A percentile compares a stretch with the other conserved stretches of the same genome.
phyloP scores from a whole-genome alignment of 352 stramenopile genomes.

The Pythium aphanidermatum region DNA sequence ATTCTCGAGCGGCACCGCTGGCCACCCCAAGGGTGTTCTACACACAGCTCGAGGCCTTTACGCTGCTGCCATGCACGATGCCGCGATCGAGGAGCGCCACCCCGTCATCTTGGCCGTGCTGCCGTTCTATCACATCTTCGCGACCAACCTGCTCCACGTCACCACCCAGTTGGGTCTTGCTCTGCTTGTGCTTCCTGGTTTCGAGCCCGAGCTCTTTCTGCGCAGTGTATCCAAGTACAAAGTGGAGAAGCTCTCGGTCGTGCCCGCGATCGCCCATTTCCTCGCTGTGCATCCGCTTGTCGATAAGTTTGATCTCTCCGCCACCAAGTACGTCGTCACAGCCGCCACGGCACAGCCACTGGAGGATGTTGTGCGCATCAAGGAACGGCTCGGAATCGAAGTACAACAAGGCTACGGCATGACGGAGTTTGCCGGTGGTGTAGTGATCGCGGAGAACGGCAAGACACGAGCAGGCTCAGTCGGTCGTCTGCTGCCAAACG shows the following conservation, averaged over 20 bases:
- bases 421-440: too few relatives aligned
- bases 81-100: too few relatives aligned
- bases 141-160: slow-evolving; percentile 77
- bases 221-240: slow-evolving; percentile 65
- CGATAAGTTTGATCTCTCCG: slow-evolving; percentile 88
- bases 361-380: slow-evolving; percentile 49
- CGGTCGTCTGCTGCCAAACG: slow-evolving; percentile 32
- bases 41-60: slow-evolving; percentile 51
- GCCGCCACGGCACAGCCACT: slow-evolving; percentile 68
- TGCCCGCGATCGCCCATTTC: slow-evolving; percentile 82
- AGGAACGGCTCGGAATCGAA: slow-evolving; percentile 36
- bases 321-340: slow-evolving; percentile 59
- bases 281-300: slow-evolving; percentile 88
- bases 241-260: slow-evolving; percentile 47
- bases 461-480: too few relatives aligned
- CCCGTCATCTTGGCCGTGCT: slow-evolving; percentile 67
- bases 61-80: too few relatives aligned
- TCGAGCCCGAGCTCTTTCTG: slow-evolving; percentile 88
- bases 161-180: slow-evolving; percentile 69
- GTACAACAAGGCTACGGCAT: slow-evolving; percentile 41
- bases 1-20: slow-evolving; percentile 94
- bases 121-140: slow-evolving; percentile 96
- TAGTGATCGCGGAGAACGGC: too few relatives aligned
- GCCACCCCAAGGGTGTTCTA: slow-evolving; percentile 58
- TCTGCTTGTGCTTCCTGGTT: slow-evolving; percentile 85